phyloP scores from a whole-genome alignment of 331 rosid genomes.

The Arachis monticola region DNA sequence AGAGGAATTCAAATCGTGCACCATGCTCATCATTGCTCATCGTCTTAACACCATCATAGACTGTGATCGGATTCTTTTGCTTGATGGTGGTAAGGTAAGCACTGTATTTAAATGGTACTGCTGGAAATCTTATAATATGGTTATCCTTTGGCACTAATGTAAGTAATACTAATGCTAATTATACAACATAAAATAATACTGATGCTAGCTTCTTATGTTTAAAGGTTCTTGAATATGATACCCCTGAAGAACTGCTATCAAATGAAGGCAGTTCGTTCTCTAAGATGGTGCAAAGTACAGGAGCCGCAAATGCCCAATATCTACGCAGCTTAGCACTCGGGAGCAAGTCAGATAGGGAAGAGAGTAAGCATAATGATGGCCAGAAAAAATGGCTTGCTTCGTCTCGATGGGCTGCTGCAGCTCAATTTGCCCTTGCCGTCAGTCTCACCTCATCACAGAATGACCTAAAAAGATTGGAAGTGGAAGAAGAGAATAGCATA shows the following conservation, averaged over 20 bases:
- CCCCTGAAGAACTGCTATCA: constrained; percentile 69
- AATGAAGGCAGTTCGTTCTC: constrained; percentile 76
- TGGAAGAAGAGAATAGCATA: constrained; percentile 58
- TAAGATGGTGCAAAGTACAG: constrained; percentile 92
- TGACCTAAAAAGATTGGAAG: constrained; percentile 57
- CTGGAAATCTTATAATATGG: constrained; percentile 5
- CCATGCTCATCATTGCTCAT: constrained; percentile 93
- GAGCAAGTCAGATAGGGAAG: constrained; percentile 47
- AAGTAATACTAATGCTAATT: constrained; percentile 6
- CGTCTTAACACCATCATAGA: constrained; percentile 91
- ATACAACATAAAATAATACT: background rate
- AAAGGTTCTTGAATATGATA: constrained; percentile 79
- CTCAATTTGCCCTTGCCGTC: constrained; percentile 70
- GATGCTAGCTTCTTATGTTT: constrained; percentile 32
- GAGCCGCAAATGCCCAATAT: constrained; percentile 87
- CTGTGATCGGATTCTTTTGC: constrained; percentile 78
- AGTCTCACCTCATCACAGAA: constrained; percentile 67
- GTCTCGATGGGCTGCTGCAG: constrained; percentile 74
- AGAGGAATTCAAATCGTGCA: constrained; percentile 87
- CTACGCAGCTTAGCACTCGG: constrained; percentile 61
- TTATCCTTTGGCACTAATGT: constrained; percentile 13
- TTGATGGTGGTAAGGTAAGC: constrained; percentile 83
- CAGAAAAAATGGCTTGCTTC: constrained; percentile 64
- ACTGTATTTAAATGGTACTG: constrained; percentile 15
- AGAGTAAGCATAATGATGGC: constrained; percentile 43